These are phyloP conservation scores for barrel medic (Medicago truncatula) DNA, from an alignment of 306 rosid species.

Conservation along the genomic window DNA sequence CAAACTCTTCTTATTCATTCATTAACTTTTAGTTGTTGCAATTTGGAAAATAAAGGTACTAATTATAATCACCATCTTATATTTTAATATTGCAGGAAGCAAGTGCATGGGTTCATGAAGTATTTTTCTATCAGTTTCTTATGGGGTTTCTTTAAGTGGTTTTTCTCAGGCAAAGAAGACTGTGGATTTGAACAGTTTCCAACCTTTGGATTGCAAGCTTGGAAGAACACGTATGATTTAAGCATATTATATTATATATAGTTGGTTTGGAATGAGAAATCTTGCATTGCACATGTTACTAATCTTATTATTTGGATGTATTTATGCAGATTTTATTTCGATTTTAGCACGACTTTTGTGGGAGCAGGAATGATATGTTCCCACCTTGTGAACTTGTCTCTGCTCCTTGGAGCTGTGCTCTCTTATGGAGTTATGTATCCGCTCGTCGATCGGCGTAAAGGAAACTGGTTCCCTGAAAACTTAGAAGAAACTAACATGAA, in stretches of 20 bases:
- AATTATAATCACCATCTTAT: slow-evolving; percentile 2
- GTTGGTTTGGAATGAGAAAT: slow-evolving; percentile 21
- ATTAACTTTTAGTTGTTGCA: neutral
- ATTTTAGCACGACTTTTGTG: slow-evolving; percentile 75
- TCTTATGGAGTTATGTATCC: slow-evolving; percentile 91
- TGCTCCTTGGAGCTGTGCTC: slow-evolving; percentile 87
- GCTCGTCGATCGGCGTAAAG: slow-evolving; percentile 64
- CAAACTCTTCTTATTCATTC: neutral
- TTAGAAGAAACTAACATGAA: slow-evolving; percentile 82
- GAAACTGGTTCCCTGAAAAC: slow-evolving; percentile 76
- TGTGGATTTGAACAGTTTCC: slow-evolving; percentile 90
- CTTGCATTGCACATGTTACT: slow-evolving; percentile 13
- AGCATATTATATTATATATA: neutral
- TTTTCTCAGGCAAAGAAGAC: slow-evolving; percentile 72
- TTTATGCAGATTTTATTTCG: slow-evolving; percentile 81
- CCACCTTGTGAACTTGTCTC: slow-evolving; percentile 79
- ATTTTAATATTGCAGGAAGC: slow-evolving; percentile 65
- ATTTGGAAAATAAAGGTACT: neutral
- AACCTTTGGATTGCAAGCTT: slow-evolving; percentile 90
- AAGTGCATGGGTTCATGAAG: slow-evolving; percentile 76
- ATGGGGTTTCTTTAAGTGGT: slow-evolving; percentile 96
- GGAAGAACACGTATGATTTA: slow-evolving; percentile 74
- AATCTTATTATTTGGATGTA: slow-evolving; percentile 6
- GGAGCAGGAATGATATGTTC: slow-evolving; percentile 99
- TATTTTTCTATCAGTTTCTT: slow-evolving; percentile 81